A percentile compares a stretch with the other conserved stretches of the same genome.
phyloP scores from a whole-genome alignment of 75 land plant species.

The Pinus tabuliformis region DNA sequence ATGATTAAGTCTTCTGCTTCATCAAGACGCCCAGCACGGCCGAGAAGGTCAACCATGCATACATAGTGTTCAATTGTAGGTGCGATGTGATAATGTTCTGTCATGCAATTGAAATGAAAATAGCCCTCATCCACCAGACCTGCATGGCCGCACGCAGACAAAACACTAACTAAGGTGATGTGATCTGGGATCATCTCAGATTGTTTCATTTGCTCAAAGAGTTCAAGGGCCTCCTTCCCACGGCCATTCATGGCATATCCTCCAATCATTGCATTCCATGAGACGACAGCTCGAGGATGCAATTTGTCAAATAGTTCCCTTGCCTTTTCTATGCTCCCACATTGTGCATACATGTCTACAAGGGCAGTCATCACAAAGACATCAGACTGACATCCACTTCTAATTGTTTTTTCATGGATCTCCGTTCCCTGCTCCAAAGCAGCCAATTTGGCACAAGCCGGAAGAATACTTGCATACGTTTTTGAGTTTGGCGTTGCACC shows the following conservation, averaged over 20 bases:
- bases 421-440: conserved; percentile 51
- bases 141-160: conserved; percentile 51
- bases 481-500: conserved; percentile 34
- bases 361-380: conserved; percentile 35
- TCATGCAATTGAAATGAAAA: conserved; percentile 39
- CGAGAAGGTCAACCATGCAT: conserved; percentile 53
- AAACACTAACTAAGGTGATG: conserved; percentile 36
- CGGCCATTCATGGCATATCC: conserved; percentile 50
- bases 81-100: conserved; percentile 23
- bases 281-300: conserved; percentile 12
- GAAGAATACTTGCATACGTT: conserved; percentile 42
- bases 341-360: conserved; percentile 20
- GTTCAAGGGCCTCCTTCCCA: conserved; percentile 27
- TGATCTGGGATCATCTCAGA: conserved; percentile 41
- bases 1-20: conserved; percentile 39
- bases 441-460: conserved; percentile 44
- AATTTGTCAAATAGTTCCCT: conserved; percentile 31
- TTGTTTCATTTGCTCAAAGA: conserved; percentile 32
- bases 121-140: conserved; percentile 39
- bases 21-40: conserved; percentile 33
- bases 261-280: conserved; percentile 62
- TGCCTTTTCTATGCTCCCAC: conserved; percentile 29
- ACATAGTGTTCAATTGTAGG: conserved; percentile 36
- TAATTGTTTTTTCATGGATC: conserved; percentile 43
- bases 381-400: conserved; percentile 7